Evolutionary conservation across 805 yeast genomes (phyloP).

Genomic region (Sugiyamaella americana): DNA sequence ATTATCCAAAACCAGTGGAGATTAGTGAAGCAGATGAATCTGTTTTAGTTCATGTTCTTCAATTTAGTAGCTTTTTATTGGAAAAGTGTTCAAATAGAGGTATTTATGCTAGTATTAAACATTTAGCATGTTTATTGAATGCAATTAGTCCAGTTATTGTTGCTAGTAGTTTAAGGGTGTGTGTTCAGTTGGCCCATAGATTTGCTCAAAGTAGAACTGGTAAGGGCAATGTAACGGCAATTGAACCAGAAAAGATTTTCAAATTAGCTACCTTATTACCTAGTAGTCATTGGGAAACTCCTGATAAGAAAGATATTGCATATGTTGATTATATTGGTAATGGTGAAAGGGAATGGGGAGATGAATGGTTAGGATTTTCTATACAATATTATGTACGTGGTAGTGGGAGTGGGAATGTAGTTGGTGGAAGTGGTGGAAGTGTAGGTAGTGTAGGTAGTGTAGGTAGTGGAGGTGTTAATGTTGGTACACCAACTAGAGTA

Average conservation of each 20-base stretch:
- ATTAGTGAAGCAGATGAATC: constrained; percentile 43
- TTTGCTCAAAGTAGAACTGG: constrained; percentile 43
- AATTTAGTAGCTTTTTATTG: constrained; percentile 56
- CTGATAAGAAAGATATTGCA: constrained; percentile 20
- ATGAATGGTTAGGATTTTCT: constrained; percentile 21
- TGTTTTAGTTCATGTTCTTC: constrained; percentile 46
- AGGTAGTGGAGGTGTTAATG: background rate
- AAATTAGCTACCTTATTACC: constrained; percentile 53
- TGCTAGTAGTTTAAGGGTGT: constrained; percentile 53
- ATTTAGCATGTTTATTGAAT: constrained; percentile 51
- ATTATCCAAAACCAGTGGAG: constrained; percentile 41
- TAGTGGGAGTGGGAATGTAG: background rate
- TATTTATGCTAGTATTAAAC: constrained; percentile 60
- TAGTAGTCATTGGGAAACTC: constrained; percentile 24
- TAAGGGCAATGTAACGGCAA: constrained; percentile 40
- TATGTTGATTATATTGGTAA: constrained; percentile 23
- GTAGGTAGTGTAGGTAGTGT: background rate
- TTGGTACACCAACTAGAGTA: background rate
- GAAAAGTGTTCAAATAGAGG: constrained; percentile 64
- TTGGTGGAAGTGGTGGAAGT: background rate
- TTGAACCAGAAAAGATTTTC: constrained; percentile 41
- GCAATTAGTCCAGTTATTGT: constrained; percentile 56
- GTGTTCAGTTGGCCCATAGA: constrained; percentile 55
- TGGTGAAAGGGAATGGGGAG: constrained; percentile 16
- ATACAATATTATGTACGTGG: constrained; percentile 25